Percentiles rank a stretch among this genome's conserved stretches.
phyloP scores from a whole-genome alignment of 495 filamentous ascomycete genomes.

The Glarea lozoyensis region DNA sequence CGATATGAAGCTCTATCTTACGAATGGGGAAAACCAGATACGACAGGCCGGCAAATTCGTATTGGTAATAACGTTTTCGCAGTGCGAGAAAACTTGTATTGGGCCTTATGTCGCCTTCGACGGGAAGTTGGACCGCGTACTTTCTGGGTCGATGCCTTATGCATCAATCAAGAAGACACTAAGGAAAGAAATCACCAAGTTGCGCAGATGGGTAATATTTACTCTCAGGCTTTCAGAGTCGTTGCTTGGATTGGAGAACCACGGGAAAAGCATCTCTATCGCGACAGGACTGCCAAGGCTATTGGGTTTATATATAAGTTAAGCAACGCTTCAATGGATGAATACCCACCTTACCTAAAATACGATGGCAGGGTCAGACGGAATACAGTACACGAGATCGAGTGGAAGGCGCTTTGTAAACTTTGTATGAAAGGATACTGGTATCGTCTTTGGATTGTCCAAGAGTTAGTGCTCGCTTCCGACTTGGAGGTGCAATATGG shows the following conservation, averaged over 20 bases:
- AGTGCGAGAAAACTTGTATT: background rate
- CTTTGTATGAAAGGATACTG: background rate
- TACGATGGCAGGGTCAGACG: background rate
- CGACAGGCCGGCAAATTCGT: background rate
- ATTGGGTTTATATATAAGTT: background rate
- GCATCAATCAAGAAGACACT: constrained; percentile 9
- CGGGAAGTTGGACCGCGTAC: background rate
- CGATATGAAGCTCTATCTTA: constrained; percentile 3
- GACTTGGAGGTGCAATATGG: too few relatives aligned
- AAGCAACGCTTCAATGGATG: background rate
- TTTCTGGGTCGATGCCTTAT: constrained; percentile 7
- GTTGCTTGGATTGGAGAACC: constrained; percentile 1
- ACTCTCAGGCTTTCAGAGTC: background rate
- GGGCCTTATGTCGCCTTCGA: background rate
- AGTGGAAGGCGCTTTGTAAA: background rate
- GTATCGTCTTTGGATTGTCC: background rate
- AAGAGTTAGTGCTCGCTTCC: constrained; percentile 3
- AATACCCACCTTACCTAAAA: background rate
- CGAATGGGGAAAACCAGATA: background rate
- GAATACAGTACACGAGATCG: background rate
- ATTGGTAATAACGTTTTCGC: background rate
- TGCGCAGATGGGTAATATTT: constrained; percentile 6
- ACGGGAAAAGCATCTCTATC: background rate
- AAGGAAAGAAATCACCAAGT: constrained; percentile 6
- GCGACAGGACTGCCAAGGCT: background rate